phyloP scores from a whole-genome alignment of 2,329 filamentous ascomycete genomes.

The Neophaeococcomyces aloes region DNA sequence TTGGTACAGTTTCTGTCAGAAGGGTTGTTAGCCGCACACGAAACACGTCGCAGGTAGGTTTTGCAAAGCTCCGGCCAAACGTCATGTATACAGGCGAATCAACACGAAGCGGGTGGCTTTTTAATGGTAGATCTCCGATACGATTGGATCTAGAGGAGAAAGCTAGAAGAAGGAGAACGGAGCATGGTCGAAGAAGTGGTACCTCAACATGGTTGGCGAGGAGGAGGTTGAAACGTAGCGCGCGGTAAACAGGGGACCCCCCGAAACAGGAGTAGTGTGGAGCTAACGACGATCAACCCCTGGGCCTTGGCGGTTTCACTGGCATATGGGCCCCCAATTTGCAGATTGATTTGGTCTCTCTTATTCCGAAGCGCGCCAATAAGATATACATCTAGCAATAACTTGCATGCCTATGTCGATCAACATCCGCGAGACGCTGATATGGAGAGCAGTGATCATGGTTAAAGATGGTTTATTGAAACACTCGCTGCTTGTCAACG shows the following conservation, averaged over 20 bases:
- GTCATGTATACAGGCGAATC: conserved; percentile 3
- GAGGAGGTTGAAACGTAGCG: conserved; percentile 4
- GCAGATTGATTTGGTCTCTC: too few species aligned
- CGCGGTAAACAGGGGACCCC: too few species aligned
- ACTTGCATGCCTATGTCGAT: not conserved
- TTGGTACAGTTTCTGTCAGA: conserved; percentile 1
- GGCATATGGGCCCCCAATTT: too few species aligned
- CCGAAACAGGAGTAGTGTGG: conserved; percentile 1
- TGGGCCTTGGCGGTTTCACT: too few species aligned
- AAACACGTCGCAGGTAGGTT: not conserved
- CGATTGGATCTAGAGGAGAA: not conserved
- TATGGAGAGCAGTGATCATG: not conserved
- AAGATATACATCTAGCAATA: not conserved
- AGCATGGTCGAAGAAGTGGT: not conserved
- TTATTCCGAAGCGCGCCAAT: too few species aligned
- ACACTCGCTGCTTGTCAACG: not conserved
- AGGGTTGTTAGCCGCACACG: not conserved
- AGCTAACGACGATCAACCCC: not conserved
- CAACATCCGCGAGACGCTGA: not conserved
- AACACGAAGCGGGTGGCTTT: not conserved
- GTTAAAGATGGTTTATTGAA: not conserved
- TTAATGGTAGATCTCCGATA: not conserved
- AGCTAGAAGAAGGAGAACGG: not conserved
- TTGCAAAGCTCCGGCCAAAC: not conserved
- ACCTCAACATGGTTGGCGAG: not conserved